Percentiles rank a stretch among this genome's conserved stretches.
These are phyloP conservation scores for Flaveria ramosissima DNA, from an alignment of 129 eudicot genomes.

Conservation along the genomic window DNA sequence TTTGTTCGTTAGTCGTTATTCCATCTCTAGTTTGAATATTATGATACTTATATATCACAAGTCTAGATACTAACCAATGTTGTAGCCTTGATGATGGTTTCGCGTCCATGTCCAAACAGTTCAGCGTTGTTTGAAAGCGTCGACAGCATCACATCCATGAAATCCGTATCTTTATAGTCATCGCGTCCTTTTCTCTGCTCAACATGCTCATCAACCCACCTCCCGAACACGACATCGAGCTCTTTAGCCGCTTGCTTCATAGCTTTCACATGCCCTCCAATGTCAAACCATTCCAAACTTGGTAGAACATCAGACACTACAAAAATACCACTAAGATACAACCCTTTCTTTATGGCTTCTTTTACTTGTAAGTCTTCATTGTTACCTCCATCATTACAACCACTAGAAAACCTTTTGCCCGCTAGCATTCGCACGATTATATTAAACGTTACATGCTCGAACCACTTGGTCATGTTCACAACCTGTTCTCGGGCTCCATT, in stretches of 20 bases:
- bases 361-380: slow-evolving; percentile 35
- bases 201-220: slow-evolving; percentile 57
- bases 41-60: too few relatives aligned
- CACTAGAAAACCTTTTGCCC: slow-evolving; percentile 50
- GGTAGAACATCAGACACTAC: slow-evolving; percentile 60
- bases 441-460: slow-evolving; percentile 50
- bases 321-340: slow-evolving; percentile 63
- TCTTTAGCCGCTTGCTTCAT: slow-evolving; percentile 47
- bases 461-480: slow-evolving; percentile 37
- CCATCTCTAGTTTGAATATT: too few relatives aligned
- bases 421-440: slow-evolving; percentile 45
- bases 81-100: slow-evolving; percentile 62
- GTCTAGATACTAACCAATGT: slow-evolving; percentile 36
- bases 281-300: slow-evolving; percentile 54
- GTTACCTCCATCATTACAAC: slow-evolving; percentile 6
- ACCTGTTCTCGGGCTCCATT: not conserved
- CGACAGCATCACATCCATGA: slow-evolving; percentile 60
- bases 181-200: slow-evolving; percentile 20
- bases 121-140: slow-evolving; percentile 28
- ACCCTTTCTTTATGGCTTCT: slow-evolving; percentile 49
- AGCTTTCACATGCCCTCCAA: slow-evolving; percentile 58
- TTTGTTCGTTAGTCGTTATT: too few relatives aligned
- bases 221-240: slow-evolving; percentile 42
- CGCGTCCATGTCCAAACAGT: slow-evolving; percentile 27
- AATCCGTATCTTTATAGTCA: slow-evolving; percentile 32